Evolutionary conservation across 2,329 filamentous ascomycete genomes (phyloP).

Genomic region (Elsinoe fawcettii): DNA sequence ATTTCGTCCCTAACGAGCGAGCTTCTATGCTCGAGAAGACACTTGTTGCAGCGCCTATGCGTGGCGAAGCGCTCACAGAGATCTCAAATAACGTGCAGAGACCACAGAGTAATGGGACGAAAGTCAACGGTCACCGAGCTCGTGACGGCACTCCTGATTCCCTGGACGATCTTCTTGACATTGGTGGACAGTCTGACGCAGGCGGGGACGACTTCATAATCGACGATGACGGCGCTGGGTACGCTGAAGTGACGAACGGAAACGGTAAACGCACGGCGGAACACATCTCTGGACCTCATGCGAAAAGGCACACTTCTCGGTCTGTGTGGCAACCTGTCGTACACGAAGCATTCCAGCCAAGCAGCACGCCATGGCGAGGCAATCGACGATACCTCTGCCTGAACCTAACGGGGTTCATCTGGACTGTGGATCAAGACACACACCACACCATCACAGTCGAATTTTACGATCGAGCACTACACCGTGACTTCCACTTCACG

Average conservation of each 20-base stretch:
- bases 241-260: slow-evolving; percentile 57
- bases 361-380: slow-evolving; percentile 91
- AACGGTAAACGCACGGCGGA: slow-evolving; percentile 52
- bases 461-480: slow-evolving; percentile 89
- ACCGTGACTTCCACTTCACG: slow-evolving; percentile 94
- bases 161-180: slow-evolving; percentile 72
- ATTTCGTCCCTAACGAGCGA: slow-evolving; percentile 50
- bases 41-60: slow-evolving; percentile 73
- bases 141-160: slow-evolving; percentile 62
- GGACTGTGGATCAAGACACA: slow-evolving; percentile 92
- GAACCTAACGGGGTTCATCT: slow-evolving; percentile 88
- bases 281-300: slow-evolving; percentile 32
- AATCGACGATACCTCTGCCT: slow-evolving; percentile 89
- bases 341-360: slow-evolving; percentile 84
- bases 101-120: slow-evolving; percentile 48
- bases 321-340: slow-evolving; percentile 54
- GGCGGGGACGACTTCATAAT: slow-evolving; percentile 75
- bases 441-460: slow-evolving; percentile 87
- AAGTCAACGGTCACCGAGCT: slow-evolving; percentile 41
- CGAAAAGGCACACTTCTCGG: slow-evolving; percentile 47
- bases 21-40: slow-evolving; percentile 42
- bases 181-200: slow-evolving; percentile 49
- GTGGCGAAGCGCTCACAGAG: slow-evolving; percentile 69
- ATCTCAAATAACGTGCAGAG: slow-evolving; percentile 57
- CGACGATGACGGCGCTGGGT: slow-evolving; percentile 92